Percentiles rank a stretch among this genome's conserved stretches.
Evolutionary conservation across 352 stramenopile genomes (phyloP).

Genomic region (Phytopythium cucurbitacearum): DNA sequence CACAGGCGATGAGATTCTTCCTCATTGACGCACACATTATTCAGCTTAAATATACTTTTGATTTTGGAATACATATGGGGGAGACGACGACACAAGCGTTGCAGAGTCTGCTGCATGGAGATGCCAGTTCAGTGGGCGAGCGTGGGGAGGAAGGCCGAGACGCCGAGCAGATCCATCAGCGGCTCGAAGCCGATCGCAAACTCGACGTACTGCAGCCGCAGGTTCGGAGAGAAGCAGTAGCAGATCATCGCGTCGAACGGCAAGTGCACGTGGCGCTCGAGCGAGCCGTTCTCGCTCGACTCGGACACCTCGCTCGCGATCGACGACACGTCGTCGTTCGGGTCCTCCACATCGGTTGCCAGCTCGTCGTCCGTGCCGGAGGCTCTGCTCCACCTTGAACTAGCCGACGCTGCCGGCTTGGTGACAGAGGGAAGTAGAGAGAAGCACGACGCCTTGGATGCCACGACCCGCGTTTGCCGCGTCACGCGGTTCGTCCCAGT

Average conservation of each 20-base stretch:
- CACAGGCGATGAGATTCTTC: no score
- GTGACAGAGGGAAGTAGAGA: conserved; percentile 23
- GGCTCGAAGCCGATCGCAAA: conserved; percentile 85
- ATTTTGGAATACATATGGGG: neutral
- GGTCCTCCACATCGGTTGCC: conserved; percentile 11
- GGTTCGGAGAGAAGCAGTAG: conserved; percentile 65
- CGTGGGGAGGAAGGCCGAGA: conserved; percentile 47
- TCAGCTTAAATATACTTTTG: neutral
- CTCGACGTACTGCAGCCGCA: conserved; percentile 74
- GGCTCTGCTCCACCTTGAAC: no score
- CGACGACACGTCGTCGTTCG: conserved; percentile 5
- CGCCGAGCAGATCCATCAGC: conserved; percentile 68
- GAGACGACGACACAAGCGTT: no score
- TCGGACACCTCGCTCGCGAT: conserved; percentile 7
- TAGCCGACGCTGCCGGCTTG: neutral
- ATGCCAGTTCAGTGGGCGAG: conserved; percentile 1
- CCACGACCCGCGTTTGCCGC: conserved; percentile 52
- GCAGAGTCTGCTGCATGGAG: neutral
- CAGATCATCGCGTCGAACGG: conserved; percentile 80
- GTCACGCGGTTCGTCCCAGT: conserved; percentile 74
- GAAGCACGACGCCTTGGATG: conserved; percentile 48
- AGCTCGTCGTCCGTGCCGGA: conserved; percentile 10
- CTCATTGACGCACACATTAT: neutral
- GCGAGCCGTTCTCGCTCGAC: conserved; percentile 2
- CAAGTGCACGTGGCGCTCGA: conserved; percentile 74